Evolutionary conservation across 352 stramenopile species (phyloP).

Genomic region (Phytophthora quininea): DNA sequence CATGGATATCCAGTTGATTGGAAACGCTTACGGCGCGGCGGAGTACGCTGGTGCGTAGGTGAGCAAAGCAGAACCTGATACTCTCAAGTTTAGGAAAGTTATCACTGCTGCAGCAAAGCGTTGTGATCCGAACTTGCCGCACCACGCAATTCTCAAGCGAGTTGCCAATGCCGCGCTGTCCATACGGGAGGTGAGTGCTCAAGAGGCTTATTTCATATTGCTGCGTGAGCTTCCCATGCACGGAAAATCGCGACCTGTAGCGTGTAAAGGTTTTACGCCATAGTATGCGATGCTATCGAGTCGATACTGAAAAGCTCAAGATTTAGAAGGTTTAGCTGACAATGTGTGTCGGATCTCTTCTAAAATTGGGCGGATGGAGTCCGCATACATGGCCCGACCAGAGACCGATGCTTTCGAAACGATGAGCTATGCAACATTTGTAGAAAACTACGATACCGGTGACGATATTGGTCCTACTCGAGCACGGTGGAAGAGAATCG

Average conservation of each 20-base stretch:
- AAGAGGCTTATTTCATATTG: not conserved
- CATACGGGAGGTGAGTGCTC: not conserved
- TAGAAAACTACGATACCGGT: not conserved
- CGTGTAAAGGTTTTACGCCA: not conserved
- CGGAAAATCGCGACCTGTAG: not conserved
- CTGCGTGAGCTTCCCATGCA: not conserved
- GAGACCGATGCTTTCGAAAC: not conserved
- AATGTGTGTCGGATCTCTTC: not conserved
- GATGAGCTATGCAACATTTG: not conserved
- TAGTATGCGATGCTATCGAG: not conserved
- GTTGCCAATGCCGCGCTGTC: not conserved
- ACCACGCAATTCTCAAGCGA: not conserved
- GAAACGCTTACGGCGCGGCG: constrained; percentile 28
- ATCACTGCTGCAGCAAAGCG: constrained; percentile 10
- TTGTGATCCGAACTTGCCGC: not conserved
- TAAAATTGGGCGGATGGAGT: not conserved
- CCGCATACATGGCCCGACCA: not conserved
- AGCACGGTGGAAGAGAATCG: not conserved
- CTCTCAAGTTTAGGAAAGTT: not conserved
- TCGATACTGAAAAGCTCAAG: not conserved
- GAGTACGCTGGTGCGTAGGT: constrained; percentile 35
- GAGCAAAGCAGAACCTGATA: constrained; percentile 16
- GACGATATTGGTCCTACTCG: not conserved
- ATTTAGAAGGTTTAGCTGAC: not conserved
- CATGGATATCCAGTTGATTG: constrained; percentile 32